Conservation (phyloP, 495 filamentous ascomycete species). For the Penicillium chermesinum region DNA sequence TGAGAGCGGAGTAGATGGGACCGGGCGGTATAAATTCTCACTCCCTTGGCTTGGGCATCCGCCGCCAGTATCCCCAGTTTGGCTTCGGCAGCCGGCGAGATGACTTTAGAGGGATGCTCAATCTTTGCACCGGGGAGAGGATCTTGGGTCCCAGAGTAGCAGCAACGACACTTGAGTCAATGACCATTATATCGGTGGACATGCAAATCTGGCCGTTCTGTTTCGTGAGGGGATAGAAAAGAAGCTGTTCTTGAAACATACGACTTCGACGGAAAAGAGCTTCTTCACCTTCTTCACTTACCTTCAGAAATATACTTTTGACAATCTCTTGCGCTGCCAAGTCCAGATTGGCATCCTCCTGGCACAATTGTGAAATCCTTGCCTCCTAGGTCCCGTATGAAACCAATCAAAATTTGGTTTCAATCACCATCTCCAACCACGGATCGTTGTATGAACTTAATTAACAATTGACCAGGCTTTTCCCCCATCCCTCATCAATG, state of each 20-base stretch:
- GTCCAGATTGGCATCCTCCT: conserved; percentile 60
- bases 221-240: conserved; percentile 27
- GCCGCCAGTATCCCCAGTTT: not conserved
- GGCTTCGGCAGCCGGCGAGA: not conserved
- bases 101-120: not conserved
- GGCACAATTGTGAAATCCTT: conserved; percentile 61
- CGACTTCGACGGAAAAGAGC: too few relatives aligned
- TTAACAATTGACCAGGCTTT: not conserved
- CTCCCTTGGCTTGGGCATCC: not conserved
- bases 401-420: too few relatives aligned
- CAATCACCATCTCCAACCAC: too few relatives aligned
- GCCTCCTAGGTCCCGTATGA: conserved; percentile 62
- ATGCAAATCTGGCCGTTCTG: conserved; percentile 69
- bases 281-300: too few relatives aligned
- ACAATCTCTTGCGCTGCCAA: too few relatives aligned
- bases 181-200: conserved; percentile 69
- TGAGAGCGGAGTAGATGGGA: too few relatives aligned
- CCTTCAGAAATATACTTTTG: too few relatives aligned
- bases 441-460: too few relatives aligned
- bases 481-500: conserved; percentile 24
- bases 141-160: not conserved
- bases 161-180: conserved; percentile 41
- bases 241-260: conserved; percentile 40
- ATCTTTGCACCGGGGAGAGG: not conserved
- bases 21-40: not conserved